Evolutionary conservation across 805 yeast species (phyloP).

Genomic region (Starmerella scarabaei): DNA sequence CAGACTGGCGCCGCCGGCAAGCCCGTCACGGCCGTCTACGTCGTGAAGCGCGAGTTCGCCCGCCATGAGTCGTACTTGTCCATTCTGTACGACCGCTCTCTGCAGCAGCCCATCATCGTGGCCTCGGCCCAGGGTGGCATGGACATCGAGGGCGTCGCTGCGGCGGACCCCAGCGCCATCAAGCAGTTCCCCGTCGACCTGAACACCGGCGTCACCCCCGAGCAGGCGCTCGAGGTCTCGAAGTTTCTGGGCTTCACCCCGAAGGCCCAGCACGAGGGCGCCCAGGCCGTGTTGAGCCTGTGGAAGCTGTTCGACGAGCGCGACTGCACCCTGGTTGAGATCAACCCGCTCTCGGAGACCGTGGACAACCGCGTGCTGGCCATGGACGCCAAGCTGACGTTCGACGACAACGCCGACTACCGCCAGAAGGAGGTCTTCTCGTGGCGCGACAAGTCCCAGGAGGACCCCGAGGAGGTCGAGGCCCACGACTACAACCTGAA

Average conservation of each 20-base stretch:
- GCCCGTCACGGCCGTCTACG: constrained; percentile 89
- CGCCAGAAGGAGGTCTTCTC: constrained; percentile 89
- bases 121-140: constrained; percentile 98
- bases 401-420: constrained; percentile 91
- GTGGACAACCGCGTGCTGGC: constrained; percentile 81
- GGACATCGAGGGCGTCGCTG: constrained; percentile 99
- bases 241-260: constrained; percentile 66
- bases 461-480: constrained; percentile 91
- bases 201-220: constrained; percentile 66
- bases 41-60: constrained; percentile 89
- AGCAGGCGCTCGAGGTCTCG: constrained; percentile 65
- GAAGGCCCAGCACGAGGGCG: constrained; percentile 73
- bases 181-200: constrained; percentile 72
- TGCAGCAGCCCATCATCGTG: constrained; percentile 82
- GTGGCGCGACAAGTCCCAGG: constrained; percentile 97
- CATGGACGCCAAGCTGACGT: constrained; percentile 98
- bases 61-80: constrained; percentile 92
- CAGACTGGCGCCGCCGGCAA: constrained; percentile 98
- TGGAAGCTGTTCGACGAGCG: constrained; percentile 80
- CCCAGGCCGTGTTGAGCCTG: constrained; percentile 70
- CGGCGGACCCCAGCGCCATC: constrained; percentile 79
- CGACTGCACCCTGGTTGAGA: constrained; percentile 97
- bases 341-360: constrained; percentile 94
- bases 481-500: constrained; percentile 84
- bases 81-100: constrained; percentile 84